Percentiles rank a stretch among this genome's conserved stretches.
Evolutionary conservation across 2,329 filamentous ascomycete genomes (phyloP).

Genomic region (Colletotrichum tamarilloi): DNA sequence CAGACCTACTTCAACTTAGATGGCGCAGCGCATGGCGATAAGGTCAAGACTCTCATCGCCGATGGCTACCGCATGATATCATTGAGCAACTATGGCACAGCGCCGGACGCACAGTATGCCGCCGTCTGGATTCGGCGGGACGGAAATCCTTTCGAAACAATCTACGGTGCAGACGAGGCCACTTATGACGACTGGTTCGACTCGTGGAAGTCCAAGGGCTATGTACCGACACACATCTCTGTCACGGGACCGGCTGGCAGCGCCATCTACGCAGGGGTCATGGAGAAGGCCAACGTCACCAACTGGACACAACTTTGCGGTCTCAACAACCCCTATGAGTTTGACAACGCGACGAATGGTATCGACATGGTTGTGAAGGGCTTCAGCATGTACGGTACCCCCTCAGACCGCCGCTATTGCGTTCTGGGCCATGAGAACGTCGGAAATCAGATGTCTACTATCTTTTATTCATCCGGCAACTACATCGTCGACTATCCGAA

Average conservation of each 20-base stretch:
- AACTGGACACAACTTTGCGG: conserved; percentile 33
- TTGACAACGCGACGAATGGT: neutral
- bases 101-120: conserved; percentile 17
- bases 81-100: conserved; percentile 34
- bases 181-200: conserved; percentile 32
- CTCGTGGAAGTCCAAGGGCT: conserved; percentile 27
- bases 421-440: conserved; percentile 29
- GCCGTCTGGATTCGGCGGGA: conserved; percentile 31
- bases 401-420: conserved; percentile 26
- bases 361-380: conserved; percentile 1
- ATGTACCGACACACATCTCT: conserved; percentile 33
- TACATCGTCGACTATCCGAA: conserved; percentile 14
- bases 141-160: conserved; percentile 2
- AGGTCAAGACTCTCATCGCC: conserved; percentile 9
- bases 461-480: conserved; percentile 11
- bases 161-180: conserved; percentile 25
- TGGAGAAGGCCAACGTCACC: conserved; percentile 31
- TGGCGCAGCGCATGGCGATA: conserved; percentile 12
- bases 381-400: conserved; percentile 34
- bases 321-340: conserved; percentile 4
- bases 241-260: conserved; percentile 24
- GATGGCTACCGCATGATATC: conserved; percentile 34
- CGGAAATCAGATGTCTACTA: conserved; percentile 26
- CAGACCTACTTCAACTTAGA: conserved; percentile 25
- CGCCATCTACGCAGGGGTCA: conserved; percentile 33